Evolutionary conservation across 495 filamentous ascomycete species (phyloP).

Genomic region (Penicillium salamii): DNA sequence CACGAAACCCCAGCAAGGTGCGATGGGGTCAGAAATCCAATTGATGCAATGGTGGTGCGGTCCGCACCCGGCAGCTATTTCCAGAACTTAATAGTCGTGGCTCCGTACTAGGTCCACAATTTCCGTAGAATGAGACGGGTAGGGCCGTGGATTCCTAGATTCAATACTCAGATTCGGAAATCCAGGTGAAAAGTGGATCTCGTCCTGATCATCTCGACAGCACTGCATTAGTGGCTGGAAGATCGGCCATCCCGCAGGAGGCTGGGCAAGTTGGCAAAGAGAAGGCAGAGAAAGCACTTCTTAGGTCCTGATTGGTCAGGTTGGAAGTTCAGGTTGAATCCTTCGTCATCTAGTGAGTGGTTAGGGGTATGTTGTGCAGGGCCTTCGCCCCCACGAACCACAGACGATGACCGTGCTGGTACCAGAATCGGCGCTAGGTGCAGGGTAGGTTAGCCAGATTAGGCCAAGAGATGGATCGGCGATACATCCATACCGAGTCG

Average conservation of each 20-base stretch:
- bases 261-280: constrained; percentile 20
- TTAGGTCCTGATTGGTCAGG: constrained; percentile 16
- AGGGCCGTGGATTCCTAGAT: constrained; percentile 8
- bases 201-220: constrained; percentile 13
- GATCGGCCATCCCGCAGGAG: constrained; percentile 29
- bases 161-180: constrained; percentile 1
- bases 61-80: constrained; percentile 25
- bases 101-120: constrained; percentile 7
- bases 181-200: constrained; percentile 13
- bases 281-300: constrained; percentile 11
- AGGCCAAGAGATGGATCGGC: not conserved
- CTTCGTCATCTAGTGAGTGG: constrained; percentile 9
- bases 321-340: constrained; percentile 1
- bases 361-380: constrained; percentile 27
- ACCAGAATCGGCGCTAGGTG: constrained; percentile 11
- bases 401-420: not conserved
- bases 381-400: constrained; percentile 12
- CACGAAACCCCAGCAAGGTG: constrained; percentile 8
- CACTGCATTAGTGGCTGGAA: constrained; percentile 20
- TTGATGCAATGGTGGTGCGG: constrained; percentile 13
- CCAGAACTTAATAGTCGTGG: constrained; percentile 10
- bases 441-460: constrained; percentile 8
- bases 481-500: not conserved
- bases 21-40: constrained; percentile 3
- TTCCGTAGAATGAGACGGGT: not conserved